phyloP scores from a whole-genome alignment of 75 land plant genomes.

The Selaginella moellendorffii region DNA sequence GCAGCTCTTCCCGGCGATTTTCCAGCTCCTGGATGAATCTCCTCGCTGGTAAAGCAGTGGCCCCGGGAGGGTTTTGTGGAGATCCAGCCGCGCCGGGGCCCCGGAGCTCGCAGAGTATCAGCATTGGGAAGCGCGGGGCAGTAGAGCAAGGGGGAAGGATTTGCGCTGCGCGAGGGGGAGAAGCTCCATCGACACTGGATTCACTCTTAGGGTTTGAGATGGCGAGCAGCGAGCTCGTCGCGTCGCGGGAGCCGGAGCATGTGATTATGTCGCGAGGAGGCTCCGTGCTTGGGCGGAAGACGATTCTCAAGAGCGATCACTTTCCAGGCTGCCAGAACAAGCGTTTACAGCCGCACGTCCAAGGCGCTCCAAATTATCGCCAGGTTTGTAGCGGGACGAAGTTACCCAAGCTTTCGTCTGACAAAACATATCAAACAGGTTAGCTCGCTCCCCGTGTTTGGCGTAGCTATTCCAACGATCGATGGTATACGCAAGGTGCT shows the following conservation, averaged over 20 bases:
- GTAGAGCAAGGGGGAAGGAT: background rate
- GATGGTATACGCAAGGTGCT: conserved; percentile 80
- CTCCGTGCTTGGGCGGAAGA: conserved; percentile 81
- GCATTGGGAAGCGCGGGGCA: too few relatives aligned
- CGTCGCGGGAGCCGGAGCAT: conserved; percentile 56
- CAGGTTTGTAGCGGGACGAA: conserved; percentile 42
- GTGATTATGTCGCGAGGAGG: conserved; percentile 70
- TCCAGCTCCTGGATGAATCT: too few relatives aligned
- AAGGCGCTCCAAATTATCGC: conserved; percentile 93
- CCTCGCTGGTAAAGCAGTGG: too few relatives aligned
- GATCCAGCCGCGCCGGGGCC: too few relatives aligned
- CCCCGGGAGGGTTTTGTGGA: too few relatives aligned
- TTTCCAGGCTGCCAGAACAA: conserved; percentile 98
- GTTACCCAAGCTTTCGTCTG: background rate
- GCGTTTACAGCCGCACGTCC: conserved; percentile 71
- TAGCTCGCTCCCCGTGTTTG: conserved; percentile 58
- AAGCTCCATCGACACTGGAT: background rate
- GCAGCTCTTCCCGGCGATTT: too few relatives aligned
- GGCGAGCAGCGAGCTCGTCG: conserved; percentile 19
- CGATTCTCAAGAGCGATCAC: conserved; percentile 95
- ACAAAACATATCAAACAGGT: conserved; percentile 33
- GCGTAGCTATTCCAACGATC: conserved; percentile 88
- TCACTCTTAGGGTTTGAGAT: background rate
- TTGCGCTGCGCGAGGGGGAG: background rate
- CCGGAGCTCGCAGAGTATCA: too few relatives aligned